Evolutionary conservation across 805 yeast species (phyloP), one percentile per base, ranked within the genome.

Genomic region (Lipomyces sp.): DNA sequence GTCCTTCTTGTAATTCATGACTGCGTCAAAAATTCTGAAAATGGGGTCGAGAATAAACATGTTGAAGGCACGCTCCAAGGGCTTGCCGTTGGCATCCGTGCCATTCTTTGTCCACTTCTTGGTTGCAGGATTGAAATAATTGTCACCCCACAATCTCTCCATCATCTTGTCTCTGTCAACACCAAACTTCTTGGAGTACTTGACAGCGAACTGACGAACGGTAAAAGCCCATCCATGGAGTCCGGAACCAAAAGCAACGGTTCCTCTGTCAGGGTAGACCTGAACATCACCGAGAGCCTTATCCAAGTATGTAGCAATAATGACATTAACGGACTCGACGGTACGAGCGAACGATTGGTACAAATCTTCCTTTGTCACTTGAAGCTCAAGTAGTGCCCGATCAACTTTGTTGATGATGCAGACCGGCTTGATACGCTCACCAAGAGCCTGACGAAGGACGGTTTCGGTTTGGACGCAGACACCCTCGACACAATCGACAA

Each of bases 171-270:
- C 75, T 82, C 91, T 88, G 90, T 94, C 98, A 80, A 94, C 98
- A 92, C 98, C 98, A 82, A 95, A 94, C 86, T 94, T 95, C 92
- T 93, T 92, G 82, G 97, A 87, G 89, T 95, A 94, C 86, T 97
- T 91, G 85, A 86, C 83, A 78, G 98, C 98, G 77, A 94, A 94
- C 87, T 94, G 98, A 85, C 99, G 92, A 81, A 94, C 90, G 77
- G 99, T 94, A 94, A 94, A 94, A 81, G 98, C 98, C 99, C 99
- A 94, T 84, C 99, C 99, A 89, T 94, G 99, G 81, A 94, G 87
- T 90, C 98, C 99, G 83, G 98, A 95, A 87, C 97, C 98, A 84
- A 94, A 94, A 77, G 99, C 99, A 80, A 94, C 97, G 83, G 98
- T 94, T 86, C 99, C 99, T 81, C 84, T 83, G 83, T 94, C 96